Evolutionary conservation across 768 basidiomycete genomes (phyloP).

Genomic region (Suillus sp.): DNA sequence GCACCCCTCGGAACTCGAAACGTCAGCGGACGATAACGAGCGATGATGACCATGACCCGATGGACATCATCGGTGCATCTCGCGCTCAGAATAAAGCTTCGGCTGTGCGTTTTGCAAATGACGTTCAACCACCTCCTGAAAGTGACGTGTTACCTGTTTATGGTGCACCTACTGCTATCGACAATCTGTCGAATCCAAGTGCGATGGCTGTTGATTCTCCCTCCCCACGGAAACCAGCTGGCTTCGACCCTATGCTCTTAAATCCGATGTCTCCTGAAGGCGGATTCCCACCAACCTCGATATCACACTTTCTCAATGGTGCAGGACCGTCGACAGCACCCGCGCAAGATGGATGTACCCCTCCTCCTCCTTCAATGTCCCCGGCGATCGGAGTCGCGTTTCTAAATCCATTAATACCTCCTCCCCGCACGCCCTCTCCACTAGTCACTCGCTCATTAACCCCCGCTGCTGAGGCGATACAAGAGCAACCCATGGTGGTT

Average conservation of each 20-base stretch:
- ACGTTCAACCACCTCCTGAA: slow-evolving; percentile 20
- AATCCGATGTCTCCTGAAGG: slow-evolving; percentile 48
- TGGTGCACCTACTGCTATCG: neutral
- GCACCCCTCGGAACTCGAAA: slow-evolving; percentile 49
- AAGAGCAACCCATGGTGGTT: slow-evolving; percentile 25
- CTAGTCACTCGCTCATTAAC: neutral
- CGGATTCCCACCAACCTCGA: slow-evolving; percentile 22
- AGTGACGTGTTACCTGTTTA: neutral
- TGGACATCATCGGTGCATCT: slow-evolving; percentile 40
- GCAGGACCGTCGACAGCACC: neutral
- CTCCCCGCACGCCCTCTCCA: slow-evolving; percentile 1
- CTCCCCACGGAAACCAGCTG: slow-evolving; percentile 35
- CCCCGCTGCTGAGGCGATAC: slow-evolving; percentile 8
- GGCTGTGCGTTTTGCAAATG: slow-evolving; percentile 54
- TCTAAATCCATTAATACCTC: neutral
- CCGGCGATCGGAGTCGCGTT: neutral
- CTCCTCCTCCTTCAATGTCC: neutral
- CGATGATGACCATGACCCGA: slow-evolving; percentile 51
- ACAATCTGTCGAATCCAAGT: slow-evolving; percentile 18
- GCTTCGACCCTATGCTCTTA: slow-evolving; percentile 54
- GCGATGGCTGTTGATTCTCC: slow-evolving; percentile 43
- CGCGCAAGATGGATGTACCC: neutral
- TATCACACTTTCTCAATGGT: slow-evolving; percentile 32
- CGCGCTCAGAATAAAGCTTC: slow-evolving; percentile 32
- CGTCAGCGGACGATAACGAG: slow-evolving; percentile 50